phyloP scores from a whole-genome alignment of 2,329 filamentous ascomycete species.

The Fusarium phyllophilum region DNA sequence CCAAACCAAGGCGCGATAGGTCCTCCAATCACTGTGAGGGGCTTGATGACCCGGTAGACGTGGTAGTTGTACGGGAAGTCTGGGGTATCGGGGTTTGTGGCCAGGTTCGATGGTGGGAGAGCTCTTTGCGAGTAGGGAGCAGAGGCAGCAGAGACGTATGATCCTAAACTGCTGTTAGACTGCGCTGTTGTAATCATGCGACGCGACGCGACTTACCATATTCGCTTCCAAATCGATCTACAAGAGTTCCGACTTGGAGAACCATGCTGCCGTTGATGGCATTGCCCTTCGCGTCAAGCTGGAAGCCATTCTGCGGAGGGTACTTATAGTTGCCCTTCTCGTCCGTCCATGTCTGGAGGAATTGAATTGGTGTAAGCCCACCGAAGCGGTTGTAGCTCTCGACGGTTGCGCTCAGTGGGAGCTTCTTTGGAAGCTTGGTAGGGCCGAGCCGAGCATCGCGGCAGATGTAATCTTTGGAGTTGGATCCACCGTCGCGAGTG shows the following conservation, averaged over 20 bases:
- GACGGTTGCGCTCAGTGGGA: slow-evolving; percentile 47
- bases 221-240: slow-evolving; percentile 61
- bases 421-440: slow-evolving; percentile 46
- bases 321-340: slow-evolving; percentile 47
- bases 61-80: slow-evolving; percentile 60
- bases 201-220: slow-evolving; percentile 44
- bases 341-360: slow-evolving; percentile 50
- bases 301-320: slow-evolving; percentile 54
- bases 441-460: slow-evolving; percentile 53
- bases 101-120: slow-evolving; percentile 58
- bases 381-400: slow-evolving; percentile 53
- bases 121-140: slow-evolving; percentile 59
- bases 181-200: no score
- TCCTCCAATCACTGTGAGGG: slow-evolving; percentile 54
- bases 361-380: slow-evolving; percentile 53
- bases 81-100: slow-evolving; percentile 45
- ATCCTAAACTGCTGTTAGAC: slow-evolving; percentile 29
- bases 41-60: slow-evolving; percentile 56
- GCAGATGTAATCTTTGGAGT: slow-evolving; percentile 46
- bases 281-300: slow-evolving; percentile 46
- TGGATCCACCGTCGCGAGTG: slow-evolving; percentile 28
- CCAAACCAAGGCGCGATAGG: slow-evolving; percentile 62
- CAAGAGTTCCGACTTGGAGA: slow-evolving; percentile 52
- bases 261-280: slow-evolving; percentile 55
- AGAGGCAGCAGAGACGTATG: slow-evolving; percentile 54